Conservation (phyloP, 2,329 filamentous ascomycete genomes). For the Pseudocercospora vitis region DNA sequence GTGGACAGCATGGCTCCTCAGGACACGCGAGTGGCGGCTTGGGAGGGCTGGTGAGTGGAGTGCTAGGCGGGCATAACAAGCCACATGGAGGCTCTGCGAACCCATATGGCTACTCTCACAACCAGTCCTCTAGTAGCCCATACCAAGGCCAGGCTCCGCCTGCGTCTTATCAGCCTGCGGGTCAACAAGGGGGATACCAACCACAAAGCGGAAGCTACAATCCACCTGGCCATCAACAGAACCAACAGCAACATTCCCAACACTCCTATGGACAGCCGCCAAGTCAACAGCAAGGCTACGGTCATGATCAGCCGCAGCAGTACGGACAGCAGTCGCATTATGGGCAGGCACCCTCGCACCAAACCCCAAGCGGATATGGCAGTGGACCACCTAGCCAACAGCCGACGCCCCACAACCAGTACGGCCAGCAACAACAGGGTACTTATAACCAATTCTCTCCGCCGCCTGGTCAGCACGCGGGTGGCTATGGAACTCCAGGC, state of each 20-base stretch:
- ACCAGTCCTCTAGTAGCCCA: slow-evolving; percentile 32
- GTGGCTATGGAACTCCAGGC: slow-evolving; percentile 14
- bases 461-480: slow-evolving; percentile 14
- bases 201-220: slow-evolving; percentile 28
- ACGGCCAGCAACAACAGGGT: slow-evolving; percentile 20
- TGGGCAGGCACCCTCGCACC: slow-evolving; percentile 21
- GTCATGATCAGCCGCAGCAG: slow-evolving; percentile 26
- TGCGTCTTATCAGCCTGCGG: slow-evolving; percentile 36
- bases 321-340: slow-evolving; percentile 29
- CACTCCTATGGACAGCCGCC: slow-evolving; percentile 13
- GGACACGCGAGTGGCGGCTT: slow-evolving; percentile 28
- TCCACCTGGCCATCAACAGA: slow-evolving; percentile 24
- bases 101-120: slow-evolving; percentile 41
- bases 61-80: slow-evolving; percentile 36
- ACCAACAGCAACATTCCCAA: slow-evolving; percentile 11
- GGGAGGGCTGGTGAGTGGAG: slow-evolving; percentile 32
- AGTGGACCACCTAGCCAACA: slow-evolving; percentile 21
- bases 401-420: slow-evolving; percentile 21
- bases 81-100: slow-evolving; percentile 31
- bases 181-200: slow-evolving; percentile 27
- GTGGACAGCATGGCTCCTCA: slow-evolving; percentile 26
- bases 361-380: slow-evolving; percentile 17
- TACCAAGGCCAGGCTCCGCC: slow-evolving; percentile 41
- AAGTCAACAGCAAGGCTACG: slow-evolving; percentile 26
- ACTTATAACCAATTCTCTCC: slow-evolving; percentile 18